Percentiles rank a stretch among this genome's conserved stretches.
These are phyloP conservation scores for Colletotrichum sidae DNA, from an alignment of 2,329 filamentous ascomycete species.

Conservation along the genomic window DNA sequence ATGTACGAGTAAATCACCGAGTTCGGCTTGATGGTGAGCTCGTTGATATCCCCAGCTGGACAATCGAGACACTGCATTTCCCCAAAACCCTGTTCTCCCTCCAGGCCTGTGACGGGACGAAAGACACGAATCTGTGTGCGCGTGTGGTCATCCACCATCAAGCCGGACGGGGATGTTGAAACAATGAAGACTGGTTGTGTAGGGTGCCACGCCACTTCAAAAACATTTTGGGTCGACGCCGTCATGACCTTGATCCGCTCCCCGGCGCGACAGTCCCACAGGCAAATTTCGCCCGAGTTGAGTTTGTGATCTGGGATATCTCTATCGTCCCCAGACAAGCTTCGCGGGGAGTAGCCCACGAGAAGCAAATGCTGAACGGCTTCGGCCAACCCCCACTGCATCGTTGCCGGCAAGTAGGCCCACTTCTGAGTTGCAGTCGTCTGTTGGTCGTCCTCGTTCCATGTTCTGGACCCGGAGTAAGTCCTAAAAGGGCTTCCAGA, in stretches of 20 bases:
- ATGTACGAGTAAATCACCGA: constrained; percentile 62
- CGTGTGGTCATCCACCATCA: constrained; percentile 56
- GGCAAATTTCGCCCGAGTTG: constrained; percentile 69
- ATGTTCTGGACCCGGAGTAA: constrained; percentile 53
- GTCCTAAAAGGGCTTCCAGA: constrained; percentile 50
- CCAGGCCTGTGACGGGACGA: constrained; percentile 43
- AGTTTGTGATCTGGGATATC: constrained; percentile 69
- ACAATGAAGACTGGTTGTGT: constrained; percentile 63
- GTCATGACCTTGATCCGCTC: constrained; percentile 60
- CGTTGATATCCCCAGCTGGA: constrained; percentile 70
- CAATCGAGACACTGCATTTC: constrained; percentile 70
- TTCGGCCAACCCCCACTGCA: constrained; percentile 67
- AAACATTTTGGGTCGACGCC: constrained; percentile 69
- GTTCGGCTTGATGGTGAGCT: constrained; percentile 69
- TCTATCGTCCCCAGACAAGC: constrained; percentile 61
- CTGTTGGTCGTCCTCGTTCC: constrained; percentile 44
- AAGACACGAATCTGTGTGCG: constrained; percentile 71
- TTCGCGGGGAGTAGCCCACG: constrained; percentile 72
- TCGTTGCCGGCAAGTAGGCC: constrained; percentile 72
- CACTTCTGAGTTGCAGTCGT: constrained; percentile 57
- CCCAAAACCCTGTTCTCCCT: constrained; percentile 51
- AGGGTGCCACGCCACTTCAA: constrained; percentile 74
- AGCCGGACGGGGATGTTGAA: constrained; percentile 65
- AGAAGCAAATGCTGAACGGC: constrained; percentile 64
- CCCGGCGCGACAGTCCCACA: constrained; percentile 65